These are phyloP conservation scores for Stromatinia cepivora DNA, from an alignment of 2,329 filamentous ascomycete genomes.

Conservation along the genomic window DNA sequence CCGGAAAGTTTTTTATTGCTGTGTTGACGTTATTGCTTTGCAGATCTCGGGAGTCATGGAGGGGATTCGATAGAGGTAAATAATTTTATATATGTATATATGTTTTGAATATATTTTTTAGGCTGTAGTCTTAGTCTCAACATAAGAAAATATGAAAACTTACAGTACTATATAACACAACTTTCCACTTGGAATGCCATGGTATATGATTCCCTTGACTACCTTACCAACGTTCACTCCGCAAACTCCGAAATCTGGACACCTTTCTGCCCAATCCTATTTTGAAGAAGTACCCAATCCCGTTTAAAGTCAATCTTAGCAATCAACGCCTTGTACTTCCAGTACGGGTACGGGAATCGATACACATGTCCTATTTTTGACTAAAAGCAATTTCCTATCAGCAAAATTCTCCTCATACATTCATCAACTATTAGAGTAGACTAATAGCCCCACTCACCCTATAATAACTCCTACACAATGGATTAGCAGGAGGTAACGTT, in stretches of 20 bases:
- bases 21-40: no score
- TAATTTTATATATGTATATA: no score
- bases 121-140: slow-evolving; percentile 32
- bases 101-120: no score
- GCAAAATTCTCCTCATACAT: background rate
- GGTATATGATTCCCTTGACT: background rate
- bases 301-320: slow-evolving; percentile 5
- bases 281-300: slow-evolving; percentile 14
- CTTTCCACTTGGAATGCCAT: background rate
- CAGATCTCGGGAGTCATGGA: no score
- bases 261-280: background rate
- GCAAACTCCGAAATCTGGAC: slow-evolving; percentile 1
- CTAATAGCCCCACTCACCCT: background rate
- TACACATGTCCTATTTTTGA: slow-evolving; percentile 13
- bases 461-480: slow-evolving; percentile 2
- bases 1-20: no score
- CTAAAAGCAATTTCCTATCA: background rate
- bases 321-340: slow-evolving; percentile 11
- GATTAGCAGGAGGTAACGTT: background rate
- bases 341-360: slow-evolving; percentile 12
- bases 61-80: no score
- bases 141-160: no score
- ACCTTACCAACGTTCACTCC: background rate
- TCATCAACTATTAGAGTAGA: no score
- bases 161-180: no score